Evolutionary conservation across 2,329 filamentous ascomycete species (phyloP).

Genomic region (Talaromyces pinophilus): DNA sequence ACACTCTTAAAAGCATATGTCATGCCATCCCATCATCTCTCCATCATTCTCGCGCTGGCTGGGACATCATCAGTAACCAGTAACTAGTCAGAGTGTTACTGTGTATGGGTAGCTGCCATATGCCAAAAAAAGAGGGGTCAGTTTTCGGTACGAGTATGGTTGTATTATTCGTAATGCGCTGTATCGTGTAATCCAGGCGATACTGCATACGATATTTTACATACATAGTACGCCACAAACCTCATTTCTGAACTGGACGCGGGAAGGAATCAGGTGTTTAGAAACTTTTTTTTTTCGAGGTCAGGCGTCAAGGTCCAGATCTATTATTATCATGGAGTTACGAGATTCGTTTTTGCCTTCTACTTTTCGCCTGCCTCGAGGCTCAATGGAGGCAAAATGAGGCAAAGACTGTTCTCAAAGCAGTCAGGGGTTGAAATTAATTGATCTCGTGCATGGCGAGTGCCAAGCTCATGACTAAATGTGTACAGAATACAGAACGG

Average conservation of each 20-base stretch:
- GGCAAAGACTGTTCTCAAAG: not conserved
- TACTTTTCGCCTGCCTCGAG: not conserved
- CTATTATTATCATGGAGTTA: not conserved
- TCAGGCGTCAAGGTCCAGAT: slow-evolving; percentile 14
- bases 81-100: not conserved
- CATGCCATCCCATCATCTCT: slow-evolving; percentile 13
- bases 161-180: not conserved
- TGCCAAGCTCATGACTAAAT: slow-evolving; percentile 2
- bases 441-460: slow-evolving; percentile 12
- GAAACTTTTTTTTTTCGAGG: slow-evolving; percentile 8
- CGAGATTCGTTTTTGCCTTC: not conserved
- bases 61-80: not conserved
- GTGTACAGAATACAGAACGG: not conserved
- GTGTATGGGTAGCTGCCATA: not conserved
- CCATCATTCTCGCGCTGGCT: not conserved
- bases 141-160: slow-evolving; percentile 1
- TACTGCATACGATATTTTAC: slow-evolving; percentile 12
- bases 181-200: not conserved
- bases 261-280: slow-evolving; percentile 14
- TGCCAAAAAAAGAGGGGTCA: slow-evolving; percentile 14
- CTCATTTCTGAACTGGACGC: slow-evolving; percentile 7
- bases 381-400: slow-evolving; percentile 1
- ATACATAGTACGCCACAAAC: slow-evolving; percentile 5
- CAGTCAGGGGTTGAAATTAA: slow-evolving; percentile 8
- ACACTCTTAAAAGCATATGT: not conserved